These are phyloP conservation scores for Mycogone perniciosa DNA, from an alignment of 2,329 filamentous ascomycete genomes.

Conservation along the genomic window DNA sequence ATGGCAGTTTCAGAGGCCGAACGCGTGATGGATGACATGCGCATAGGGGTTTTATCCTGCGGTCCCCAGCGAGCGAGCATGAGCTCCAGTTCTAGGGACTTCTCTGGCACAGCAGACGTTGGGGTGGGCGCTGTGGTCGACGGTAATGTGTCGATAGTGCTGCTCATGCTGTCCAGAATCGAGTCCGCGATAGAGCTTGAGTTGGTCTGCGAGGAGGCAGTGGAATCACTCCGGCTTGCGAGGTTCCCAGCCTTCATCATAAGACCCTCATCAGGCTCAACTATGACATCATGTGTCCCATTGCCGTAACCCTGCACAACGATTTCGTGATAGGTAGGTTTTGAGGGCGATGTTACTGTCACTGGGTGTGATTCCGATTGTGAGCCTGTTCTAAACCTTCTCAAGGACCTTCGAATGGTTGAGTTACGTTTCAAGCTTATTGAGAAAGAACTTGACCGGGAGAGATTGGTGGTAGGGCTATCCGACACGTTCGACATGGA, in stretches of 20 bases:
- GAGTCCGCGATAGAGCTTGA: slow-evolving; percentile 19
- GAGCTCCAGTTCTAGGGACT: slow-evolving; percentile 15
- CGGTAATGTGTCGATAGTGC: slow-evolving; percentile 20
- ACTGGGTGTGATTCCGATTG: slow-evolving; percentile 15
- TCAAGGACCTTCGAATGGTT: slow-evolving; percentile 30
- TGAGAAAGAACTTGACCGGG: slow-evolving; percentile 26
- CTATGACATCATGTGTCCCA: slow-evolving; percentile 37
- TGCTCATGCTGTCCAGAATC: slow-evolving; percentile 23
- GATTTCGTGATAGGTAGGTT: slow-evolving; percentile 41
- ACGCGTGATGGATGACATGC: slow-evolving; percentile 12
- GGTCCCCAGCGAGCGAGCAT: slow-evolving; percentile 23
- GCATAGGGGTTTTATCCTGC: slow-evolving; percentile 18
- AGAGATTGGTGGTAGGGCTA: slow-evolving; percentile 15
- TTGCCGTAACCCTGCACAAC: slow-evolving; percentile 49
- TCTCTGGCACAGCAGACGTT: slow-evolving; percentile 11
- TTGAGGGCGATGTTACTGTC: slow-evolving; percentile 15
- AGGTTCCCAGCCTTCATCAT: slow-evolving; percentile 10
- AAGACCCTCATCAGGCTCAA: slow-evolving; percentile 6
- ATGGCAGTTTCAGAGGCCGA: slow-evolving; percentile 21
- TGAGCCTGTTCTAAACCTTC: slow-evolving; percentile 22
- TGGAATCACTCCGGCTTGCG: slow-evolving; percentile 22
- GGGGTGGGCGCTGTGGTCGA: slow-evolving; percentile 22
- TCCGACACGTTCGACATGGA: slow-evolving; percentile 15
- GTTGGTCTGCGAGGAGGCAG: slow-evolving; percentile 20
- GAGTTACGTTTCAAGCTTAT: slow-evolving; percentile 26